A percentile compares a stretch with the other conserved stretches of the same genome.
These are phyloP conservation scores for Trifolium subterraneum DNA, from an alignment of 306 rosid species.

Conservation along the genomic window DNA sequence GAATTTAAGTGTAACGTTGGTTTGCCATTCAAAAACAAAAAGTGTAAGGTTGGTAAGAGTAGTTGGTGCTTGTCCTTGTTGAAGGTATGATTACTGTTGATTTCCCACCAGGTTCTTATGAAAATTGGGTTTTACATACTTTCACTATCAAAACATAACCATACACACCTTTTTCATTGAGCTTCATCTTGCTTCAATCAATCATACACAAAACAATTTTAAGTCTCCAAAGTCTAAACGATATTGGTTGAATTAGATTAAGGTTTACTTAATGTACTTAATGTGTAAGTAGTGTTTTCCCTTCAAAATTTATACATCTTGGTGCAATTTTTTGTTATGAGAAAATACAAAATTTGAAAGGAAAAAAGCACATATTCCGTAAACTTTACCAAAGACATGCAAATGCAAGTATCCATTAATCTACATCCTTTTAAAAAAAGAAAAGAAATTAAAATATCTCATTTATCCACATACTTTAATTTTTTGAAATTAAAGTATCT, in stretches of 20 bases:
- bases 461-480: neutral
- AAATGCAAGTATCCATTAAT: neutral
- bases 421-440: too few species aligned
- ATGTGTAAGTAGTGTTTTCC: neutral
- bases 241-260: conserved; percentile 2
- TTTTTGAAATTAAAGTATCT: neutral
- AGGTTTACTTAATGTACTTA: conserved; percentile 1
- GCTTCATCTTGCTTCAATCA: too few species aligned
- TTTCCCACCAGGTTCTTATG: conserved; percentile 13
- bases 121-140: conserved; percentile 1
- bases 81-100: conserved; percentile 29
- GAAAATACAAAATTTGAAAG: neutral
- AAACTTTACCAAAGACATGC: conserved; percentile 1
- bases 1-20: conserved; percentile 16
- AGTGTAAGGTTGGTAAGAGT: neutral
- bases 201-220: too few species aligned
- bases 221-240: too few species aligned
- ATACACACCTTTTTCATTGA: too few species aligned
- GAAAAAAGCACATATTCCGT: neutral
- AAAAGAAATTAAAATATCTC: too few species aligned
- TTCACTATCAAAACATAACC: neutral
- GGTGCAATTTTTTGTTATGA: too few species aligned
- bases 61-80: too few species aligned
- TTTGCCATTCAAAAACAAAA: too few species aligned
- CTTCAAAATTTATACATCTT: neutral